Evolutionary conservation across 176 grass and related monocot species (phyloP).

Genomic region (Poa annua): DNA sequence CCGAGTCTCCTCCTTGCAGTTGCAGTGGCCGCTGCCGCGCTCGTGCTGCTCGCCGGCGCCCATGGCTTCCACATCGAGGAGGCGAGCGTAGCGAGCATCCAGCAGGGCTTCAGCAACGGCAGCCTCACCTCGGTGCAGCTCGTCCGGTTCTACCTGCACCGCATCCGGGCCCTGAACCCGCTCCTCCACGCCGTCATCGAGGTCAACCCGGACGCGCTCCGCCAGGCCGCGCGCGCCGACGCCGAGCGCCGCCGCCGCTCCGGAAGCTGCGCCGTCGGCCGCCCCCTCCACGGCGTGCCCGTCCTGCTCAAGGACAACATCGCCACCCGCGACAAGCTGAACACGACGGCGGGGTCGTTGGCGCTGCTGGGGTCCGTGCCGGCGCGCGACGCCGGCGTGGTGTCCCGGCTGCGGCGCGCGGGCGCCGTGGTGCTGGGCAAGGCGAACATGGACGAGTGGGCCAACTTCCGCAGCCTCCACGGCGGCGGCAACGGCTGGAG

Average conservation of each 20-base stretch:
- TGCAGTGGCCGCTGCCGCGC: background rate
- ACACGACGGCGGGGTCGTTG: constrained; percentile 53
- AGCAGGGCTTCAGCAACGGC: constrained; percentile 45
- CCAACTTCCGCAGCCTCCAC: constrained; percentile 36
- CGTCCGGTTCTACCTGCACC: constrained; percentile 35
- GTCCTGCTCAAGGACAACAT: constrained; percentile 64
- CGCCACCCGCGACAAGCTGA: constrained; percentile 46
- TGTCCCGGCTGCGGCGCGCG: constrained; percentile 36
- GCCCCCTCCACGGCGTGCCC: constrained; percentile 49
- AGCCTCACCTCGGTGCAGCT: constrained; percentile 44
- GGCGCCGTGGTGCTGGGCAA: constrained; percentile 58
- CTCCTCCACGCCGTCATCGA: constrained; percentile 56
- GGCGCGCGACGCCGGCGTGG: constrained; percentile 49
- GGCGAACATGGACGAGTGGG: constrained; percentile 61
- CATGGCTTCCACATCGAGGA: constrained; percentile 46
- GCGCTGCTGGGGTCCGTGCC: constrained; percentile 48
- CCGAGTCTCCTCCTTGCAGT: background rate
- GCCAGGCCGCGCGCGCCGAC: constrained; percentile 39
- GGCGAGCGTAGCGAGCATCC: constrained; percentile 54
- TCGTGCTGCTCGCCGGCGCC: background rate
- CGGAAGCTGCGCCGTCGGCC: background rate
- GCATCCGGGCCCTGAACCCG: constrained; percentile 45
- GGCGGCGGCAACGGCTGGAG: constrained; percentile 38
- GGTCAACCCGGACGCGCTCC: constrained; percentile 45
- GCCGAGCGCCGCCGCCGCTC: background rate